Evolutionary conservation across 2,329 filamentous ascomycete genomes (phyloP).

Genomic region (Calonectria pseudoturangicola): DNA sequence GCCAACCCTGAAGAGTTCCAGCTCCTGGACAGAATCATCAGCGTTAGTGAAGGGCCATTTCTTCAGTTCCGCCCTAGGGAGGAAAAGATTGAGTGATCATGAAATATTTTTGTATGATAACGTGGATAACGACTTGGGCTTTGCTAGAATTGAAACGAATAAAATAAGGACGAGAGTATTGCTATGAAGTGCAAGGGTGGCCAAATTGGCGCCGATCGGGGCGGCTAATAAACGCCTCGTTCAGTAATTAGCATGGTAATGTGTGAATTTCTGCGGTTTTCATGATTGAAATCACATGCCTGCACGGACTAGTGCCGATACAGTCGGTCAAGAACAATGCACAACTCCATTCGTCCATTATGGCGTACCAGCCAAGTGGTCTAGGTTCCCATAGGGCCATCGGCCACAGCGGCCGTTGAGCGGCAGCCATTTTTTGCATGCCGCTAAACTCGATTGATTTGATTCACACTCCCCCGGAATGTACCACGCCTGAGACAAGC

Average conservation of each 20-base stretch:
- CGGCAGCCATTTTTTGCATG: constrained; percentile 25
- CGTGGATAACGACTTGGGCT: not conserved
- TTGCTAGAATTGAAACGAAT: not conserved
- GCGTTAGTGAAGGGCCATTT: not conserved
- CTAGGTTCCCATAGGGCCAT: constrained; percentile 18
- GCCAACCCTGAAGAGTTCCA: not conserved
- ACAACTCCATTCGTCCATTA: not conserved
- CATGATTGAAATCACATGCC: not conserved
- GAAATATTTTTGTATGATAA: not conserved
- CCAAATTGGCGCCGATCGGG: not conserved
- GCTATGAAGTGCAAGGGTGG: not conserved
- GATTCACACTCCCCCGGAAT: constrained; percentile 7
- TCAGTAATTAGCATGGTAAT: not conserved
- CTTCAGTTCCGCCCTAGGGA: constrained; percentile 2
- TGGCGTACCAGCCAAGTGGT: constrained; percentile 1
- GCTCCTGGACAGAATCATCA: not conserved
- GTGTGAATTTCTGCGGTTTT: too few species aligned
- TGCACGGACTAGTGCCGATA: constrained; percentile 4
- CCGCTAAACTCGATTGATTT: constrained; percentile 16
- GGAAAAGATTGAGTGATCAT: not conserved
- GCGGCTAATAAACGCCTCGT: constrained; percentile 11
- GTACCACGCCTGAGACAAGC: constrained; percentile 10
- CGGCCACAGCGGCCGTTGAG: not conserved
- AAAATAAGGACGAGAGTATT: not conserved
- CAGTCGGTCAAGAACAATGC: not conserved